A percentile compares a stretch with the other conserved stretches of the same genome.
Conservation (phyloP, 2,329 filamentous ascomycete species). For the Chlorencoelia australis region DNA sequence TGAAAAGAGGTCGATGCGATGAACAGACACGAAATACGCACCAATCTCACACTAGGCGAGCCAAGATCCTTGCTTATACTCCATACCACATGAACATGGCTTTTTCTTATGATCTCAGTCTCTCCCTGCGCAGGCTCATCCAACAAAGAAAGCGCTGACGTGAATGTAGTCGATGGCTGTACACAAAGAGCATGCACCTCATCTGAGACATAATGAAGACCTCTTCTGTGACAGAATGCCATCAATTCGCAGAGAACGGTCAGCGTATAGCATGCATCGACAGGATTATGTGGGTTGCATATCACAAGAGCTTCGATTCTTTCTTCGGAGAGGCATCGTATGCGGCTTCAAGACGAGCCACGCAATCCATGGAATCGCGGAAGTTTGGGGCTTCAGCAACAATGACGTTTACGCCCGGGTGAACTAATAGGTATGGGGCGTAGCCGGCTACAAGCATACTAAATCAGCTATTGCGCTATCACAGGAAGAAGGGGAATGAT, state of each 20-base stretch:
- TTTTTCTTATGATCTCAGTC: neutral
- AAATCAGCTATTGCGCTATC: too few relatives aligned
- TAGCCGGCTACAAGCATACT: too few relatives aligned
- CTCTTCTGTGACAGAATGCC: neutral
- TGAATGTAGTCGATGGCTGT: neutral
- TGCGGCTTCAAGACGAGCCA: too few relatives aligned
- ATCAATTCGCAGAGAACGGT: neutral
- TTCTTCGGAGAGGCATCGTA: too few relatives aligned
- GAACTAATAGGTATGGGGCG: too few relatives aligned
- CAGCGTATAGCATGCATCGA: neutral
- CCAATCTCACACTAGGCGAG: neutral
- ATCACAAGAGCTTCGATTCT: neutral
- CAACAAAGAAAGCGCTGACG: neutral
- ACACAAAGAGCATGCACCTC: neutral
- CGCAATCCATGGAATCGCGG: too few relatives aligned
- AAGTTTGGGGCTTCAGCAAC: too few relatives aligned
- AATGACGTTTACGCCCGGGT: too few relatives aligned
- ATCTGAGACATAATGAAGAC: neutral
- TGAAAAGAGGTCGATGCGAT: neutral
- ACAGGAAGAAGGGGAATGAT: neutral
- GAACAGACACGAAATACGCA: too few relatives aligned
- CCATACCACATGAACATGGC: neutral
- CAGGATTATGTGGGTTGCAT: constrained; percentile 3
- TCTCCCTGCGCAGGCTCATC: neutral
- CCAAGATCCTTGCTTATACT: neutral